phyloP scores from a whole-genome alignment of 1,284 basidiomycete genomes.

The Peniophora sp. region DNA sequence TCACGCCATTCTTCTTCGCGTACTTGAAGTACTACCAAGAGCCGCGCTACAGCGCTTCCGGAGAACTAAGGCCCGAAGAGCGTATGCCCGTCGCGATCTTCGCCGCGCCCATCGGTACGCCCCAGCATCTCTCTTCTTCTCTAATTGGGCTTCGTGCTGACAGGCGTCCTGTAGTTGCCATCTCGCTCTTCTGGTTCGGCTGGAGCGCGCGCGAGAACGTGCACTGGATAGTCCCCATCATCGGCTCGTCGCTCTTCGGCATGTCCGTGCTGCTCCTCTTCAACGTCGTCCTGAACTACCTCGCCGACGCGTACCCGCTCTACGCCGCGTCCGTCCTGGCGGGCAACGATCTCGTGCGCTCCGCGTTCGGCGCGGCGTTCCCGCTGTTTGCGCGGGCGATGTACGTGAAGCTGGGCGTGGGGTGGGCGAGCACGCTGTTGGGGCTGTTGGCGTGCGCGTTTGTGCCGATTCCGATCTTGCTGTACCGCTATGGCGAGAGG shows the following conservation, averaged over 20 bases:
- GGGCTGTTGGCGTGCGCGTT: constrained; percentile 22
- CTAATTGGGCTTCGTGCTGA: too few species aligned
- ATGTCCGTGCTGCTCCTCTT: constrained; percentile 24
- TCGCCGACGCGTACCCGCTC: constrained; percentile 24
- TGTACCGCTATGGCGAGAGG: constrained; percentile 11
- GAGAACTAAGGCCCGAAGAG: constrained; percentile 30
- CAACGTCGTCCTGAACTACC: constrained; percentile 22
- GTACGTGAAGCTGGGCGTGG: constrained; percentile 24
- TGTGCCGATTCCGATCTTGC: constrained; percentile 19
- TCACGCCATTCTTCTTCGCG: constrained; percentile 11
- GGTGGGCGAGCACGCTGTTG: constrained; percentile 24
- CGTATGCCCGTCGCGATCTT: constrained; percentile 31
- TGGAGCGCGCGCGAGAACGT: constrained; percentile 27
- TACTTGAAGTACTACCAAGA: constrained; percentile 15
- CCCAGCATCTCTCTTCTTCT: too few species aligned
- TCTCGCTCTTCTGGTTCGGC: constrained; percentile 36
- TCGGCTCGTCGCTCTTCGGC: constrained; percentile 16
- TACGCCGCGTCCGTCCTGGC: constrained; percentile 31
- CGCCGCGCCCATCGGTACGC: constrained; percentile 22
- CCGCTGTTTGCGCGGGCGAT: constrained; percentile 26
- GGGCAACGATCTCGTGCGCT: constrained; percentile 25
- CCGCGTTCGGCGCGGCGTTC: neutral
- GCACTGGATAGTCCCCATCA: constrained; percentile 23
- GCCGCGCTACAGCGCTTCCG: constrained; percentile 21
- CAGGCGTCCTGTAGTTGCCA: constrained; percentile 8